These are phyloP conservation scores for Forsythia suspensa DNA, from an alignment of 257 asterid genomes.

Conservation along the genomic window DNA sequence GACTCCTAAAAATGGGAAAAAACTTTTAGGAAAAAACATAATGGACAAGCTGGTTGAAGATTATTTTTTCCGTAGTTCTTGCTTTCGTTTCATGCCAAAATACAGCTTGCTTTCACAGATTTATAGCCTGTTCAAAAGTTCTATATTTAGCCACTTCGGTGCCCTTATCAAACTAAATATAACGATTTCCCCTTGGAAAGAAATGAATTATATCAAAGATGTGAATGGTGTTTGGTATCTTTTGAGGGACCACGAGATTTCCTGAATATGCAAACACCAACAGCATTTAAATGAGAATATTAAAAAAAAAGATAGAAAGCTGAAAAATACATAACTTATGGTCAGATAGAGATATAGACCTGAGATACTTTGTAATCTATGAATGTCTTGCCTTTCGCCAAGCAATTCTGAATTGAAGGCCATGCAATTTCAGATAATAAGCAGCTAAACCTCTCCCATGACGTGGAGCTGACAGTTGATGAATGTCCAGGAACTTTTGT, in stretches of 20 bases:
- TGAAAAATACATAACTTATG: conserved; percentile 7
- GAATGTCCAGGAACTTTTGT: conserved; percentile 31
- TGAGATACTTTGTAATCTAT: conserved; percentile 67
- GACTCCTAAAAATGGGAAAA: neutral
- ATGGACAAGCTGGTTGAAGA: neutral
- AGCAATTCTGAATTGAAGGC: conserved; percentile 73
- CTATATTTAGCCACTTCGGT: conserved; percentile 13
- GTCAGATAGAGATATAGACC: conserved; percentile 43
- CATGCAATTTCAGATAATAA: conserved; percentile 70
- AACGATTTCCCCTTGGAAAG: conserved; percentile 1
- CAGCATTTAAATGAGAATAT: neutral
- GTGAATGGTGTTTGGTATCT: neutral
- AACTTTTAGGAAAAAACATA: too few species aligned
- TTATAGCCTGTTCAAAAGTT: neutral
- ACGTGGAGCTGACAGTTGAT: conserved; percentile 44
- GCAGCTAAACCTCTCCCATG: conserved; percentile 72
- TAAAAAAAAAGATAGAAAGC: conserved; percentile 13
- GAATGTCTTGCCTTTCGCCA: conserved; percentile 81
- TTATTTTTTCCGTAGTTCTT: neutral
- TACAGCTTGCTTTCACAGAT: neutral
- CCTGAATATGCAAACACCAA: conserved; percentile 10
- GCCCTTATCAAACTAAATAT: conserved; percentile 20
- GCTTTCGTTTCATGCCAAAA: neutral
- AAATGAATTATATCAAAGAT: neutral
- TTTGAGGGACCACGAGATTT: conserved; percentile 1